Evolutionary conservation across 177 flowering plant genomes (phyloP), one percentile per base, ranked within the genome.

Genomic region (Tripterygium wilfordii): DNA sequence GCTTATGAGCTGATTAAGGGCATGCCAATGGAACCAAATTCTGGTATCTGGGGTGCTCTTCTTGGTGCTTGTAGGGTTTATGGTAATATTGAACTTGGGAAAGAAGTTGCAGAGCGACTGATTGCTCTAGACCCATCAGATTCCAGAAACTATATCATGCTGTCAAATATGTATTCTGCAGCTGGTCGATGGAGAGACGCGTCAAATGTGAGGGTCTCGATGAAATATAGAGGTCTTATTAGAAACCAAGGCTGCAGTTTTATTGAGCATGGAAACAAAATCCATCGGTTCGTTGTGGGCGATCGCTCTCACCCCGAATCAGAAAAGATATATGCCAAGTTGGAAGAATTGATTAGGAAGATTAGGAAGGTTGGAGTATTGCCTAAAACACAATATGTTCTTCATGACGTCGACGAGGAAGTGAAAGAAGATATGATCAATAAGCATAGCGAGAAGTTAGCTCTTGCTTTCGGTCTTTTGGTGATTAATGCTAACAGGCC

Each of bases 401-500:
- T 76, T 12, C 82, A 76, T 45, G 75, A 79, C 51, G 72, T 78
- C 23, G 75, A 62, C 10, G 75, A 70, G 56, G 77, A 68, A 32
- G 56, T 71, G 47, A 74, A 76, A 45, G 70, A 52, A 51, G 78
- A 65, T 42, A 68, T 74, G 77, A 61, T 79, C 58, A 68, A 56
- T 23, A 43, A 64, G 57, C 79, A 76, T 50, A 68, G 79, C 48
- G 81, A 79, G 64, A 76, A 71, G 66, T 51, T 79, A 27, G 85
- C 82, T 16, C 64, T 68, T 49, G 77, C 77, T 40, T 79, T 68
- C 51, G 79, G 82, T 28, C 68, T 76, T 53, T 45, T 68, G 60
- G 71, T 70, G 33, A 68, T 32, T 18, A 20, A 31, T 30, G 14
- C 51, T 10, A 56, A 50, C 27, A 22, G 41, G 55, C 67, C 80